Base-by-base conservation (phyloP, 257 asterid genomes). In the Primulina huaijiensis region DNA sequence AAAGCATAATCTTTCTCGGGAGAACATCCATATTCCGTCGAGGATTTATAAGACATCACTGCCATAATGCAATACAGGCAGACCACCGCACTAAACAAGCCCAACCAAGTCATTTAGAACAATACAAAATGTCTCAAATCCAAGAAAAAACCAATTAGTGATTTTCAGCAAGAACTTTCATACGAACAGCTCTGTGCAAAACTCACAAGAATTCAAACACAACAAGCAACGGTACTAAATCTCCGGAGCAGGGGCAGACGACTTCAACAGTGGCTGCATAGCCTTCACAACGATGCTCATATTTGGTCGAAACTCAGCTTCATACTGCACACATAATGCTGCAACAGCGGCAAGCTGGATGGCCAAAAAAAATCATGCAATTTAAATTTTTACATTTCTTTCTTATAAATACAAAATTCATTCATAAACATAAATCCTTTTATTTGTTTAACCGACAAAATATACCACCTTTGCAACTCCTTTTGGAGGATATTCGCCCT, bases 261-360 rank as follows among this genome's bases (percentile, higher is more conserved):
- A 74, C 82, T 81, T 90, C 84, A 88, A 65, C 19, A 90, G 84
- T 50, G 97, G 95, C 80, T 88, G 97, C 69, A 90, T 79, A 67
- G 97, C 97, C 88, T 90, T 90, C 12, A 90, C 97, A 21, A 90
- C 97, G 46, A 90, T 88, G 83, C 97, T 90, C 97, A 90, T 90
- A 68, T 90, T 90, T 27, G 97, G 97, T 65, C 97, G 89, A 72
- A 90, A 90, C 80, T 90, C 97, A n/a, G 95, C 83, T 76, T 90
- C 97, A 60, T 90, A 90, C 80, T 90, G 97, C 78, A 90, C 97
- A 56, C 97, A 90, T 65, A 90, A 78, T 67, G 97, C 97, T 71
- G 97, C 97, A 61, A 90, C 97, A 1, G 97, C 97, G 55, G 97
- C 97, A 74, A 90, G 62, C 97, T 90, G 89, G 56, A 79, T 68